Base-by-base conservation (phyloP, 1,139 yeast species). In the Hemisphaericaspora subhashii region DNA sequence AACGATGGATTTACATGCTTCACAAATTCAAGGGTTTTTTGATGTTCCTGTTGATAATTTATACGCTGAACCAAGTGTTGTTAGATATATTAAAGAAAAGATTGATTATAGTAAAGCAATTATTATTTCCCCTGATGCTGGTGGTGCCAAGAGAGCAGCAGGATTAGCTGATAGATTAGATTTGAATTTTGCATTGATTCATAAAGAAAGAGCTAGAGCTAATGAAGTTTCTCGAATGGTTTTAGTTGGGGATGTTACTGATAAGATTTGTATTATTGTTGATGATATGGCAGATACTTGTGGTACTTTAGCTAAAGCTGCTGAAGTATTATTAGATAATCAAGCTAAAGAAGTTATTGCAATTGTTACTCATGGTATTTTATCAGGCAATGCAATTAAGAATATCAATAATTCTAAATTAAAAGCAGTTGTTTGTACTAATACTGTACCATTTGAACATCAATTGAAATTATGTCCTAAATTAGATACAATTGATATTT, bases 271-370 rank as follows among this genome's bases (percentile, higher is more conserved):
- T 65, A 75, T 92, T 42, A 79, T 92, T 50, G 95, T 92, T 32
- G 98, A 92, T 66, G 98, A 92, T 60, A 90, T 92, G 95, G 98
- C 98, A 35, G 98, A 92, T 60, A 92, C 98, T 16, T 92, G 98
- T 68, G 98, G 98, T 43, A 92, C 98, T 3, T 72, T 92, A 51
- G 94, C 90, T 46, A 92, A 90, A 67, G 98, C 98, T 30, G 96
- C 97, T 17, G 96, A 90, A 52, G 83, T 92, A 5, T 70, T 92
- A 44, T 64, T 90, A 46, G 86, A 81, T 35, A 85, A 89, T 56
- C 83, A 82, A 17, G 98, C 98, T 14, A 70, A 79, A 52, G 73
- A 83, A 44, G 98, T 92, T 32, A 84, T 92, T 55, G 98, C 98
- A 32, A 86, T 92, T 47, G 96, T 92, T 23, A 92, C 98, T 4